Conservation (phyloP, 441 rosid genomes). For the Mallotus japonicus region DNA sequence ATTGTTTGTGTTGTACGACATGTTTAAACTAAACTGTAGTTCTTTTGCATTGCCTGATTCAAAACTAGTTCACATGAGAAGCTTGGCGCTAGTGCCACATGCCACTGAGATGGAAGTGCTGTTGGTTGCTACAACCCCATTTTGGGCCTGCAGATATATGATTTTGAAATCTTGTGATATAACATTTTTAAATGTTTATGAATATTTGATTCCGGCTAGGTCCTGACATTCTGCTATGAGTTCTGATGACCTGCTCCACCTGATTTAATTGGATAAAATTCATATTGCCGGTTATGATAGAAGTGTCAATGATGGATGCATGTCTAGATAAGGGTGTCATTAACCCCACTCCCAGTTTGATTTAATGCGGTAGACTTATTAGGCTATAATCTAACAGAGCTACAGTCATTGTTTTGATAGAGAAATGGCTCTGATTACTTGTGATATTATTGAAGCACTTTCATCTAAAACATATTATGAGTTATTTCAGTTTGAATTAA, state of each 20-base stretch:
- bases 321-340: too few species aligned
- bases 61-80: slow-evolving; percentile 2
- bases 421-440: background rate
- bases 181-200: background rate
- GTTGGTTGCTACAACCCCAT: background rate
- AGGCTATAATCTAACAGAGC: background rate
- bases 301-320: background rate
- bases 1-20: background rate
- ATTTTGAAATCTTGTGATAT: too few species aligned
- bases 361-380: too few species aligned
- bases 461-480: background rate
- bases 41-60: background rate
- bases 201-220: background rate
- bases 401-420: background rate
- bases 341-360: too few species aligned
- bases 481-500: background rate
- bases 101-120: too few species aligned
- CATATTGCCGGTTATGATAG: background rate
- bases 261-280: background rate
- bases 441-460: background rate
- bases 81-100: background rate
- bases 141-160: background rate
- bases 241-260: background rate
- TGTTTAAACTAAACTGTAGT: background rate
- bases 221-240: background rate